phyloP scores from a whole-genome alignment of 164 flowering plant species.

The Paratinospora sagittata region DNA sequence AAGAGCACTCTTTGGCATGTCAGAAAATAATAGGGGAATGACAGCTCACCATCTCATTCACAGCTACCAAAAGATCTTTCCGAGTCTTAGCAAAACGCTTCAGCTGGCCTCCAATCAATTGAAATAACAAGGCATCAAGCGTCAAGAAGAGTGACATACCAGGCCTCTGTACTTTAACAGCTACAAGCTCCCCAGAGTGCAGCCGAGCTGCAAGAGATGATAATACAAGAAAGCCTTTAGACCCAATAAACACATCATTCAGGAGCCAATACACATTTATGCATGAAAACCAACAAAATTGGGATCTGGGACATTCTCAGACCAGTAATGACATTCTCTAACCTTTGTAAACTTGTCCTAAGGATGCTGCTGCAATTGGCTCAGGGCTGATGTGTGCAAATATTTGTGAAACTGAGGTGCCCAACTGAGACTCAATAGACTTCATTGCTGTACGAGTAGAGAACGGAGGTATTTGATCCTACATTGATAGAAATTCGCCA shows the following conservation, averaged over 20 bases:
- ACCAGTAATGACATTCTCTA: conserved; percentile 17
- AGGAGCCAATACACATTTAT: not conserved
- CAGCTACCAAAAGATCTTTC: conserved; percentile 88
- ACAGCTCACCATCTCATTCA: conserved; percentile 78
- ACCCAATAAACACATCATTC: not conserved
- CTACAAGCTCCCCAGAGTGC: conserved; percentile 95
- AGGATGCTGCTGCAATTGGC: conserved; percentile 94
- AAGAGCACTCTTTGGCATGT: not conserved
- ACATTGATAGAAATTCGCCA: conserved; percentile 12
- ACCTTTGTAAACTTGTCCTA: conserved; percentile 99
- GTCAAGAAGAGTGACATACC: conserved; percentile 78
- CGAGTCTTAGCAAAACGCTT: conserved; percentile 94
- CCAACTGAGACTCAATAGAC: conserved; percentile 82
- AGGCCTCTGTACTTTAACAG: conserved; percentile 98
- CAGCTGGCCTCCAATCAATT: conserved; percentile 93
- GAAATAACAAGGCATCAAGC: conserved; percentile 84
- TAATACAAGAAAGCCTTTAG: conserved; percentile 26
- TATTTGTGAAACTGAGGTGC: conserved; percentile 61
- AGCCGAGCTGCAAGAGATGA: conserved; percentile 86
- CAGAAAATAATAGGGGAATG: conserved; percentile 2
- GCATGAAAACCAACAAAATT: not conserved
- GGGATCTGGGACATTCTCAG: not conserved
- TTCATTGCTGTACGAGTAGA: conserved; percentile 59
- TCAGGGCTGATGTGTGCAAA: conserved; percentile 87
- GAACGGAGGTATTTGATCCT: conserved; percentile 98